These are phyloP conservation scores for Lentinula boryana DNA, from an alignment of 768 basidiomycete species.

Conservation along the genomic window DNA sequence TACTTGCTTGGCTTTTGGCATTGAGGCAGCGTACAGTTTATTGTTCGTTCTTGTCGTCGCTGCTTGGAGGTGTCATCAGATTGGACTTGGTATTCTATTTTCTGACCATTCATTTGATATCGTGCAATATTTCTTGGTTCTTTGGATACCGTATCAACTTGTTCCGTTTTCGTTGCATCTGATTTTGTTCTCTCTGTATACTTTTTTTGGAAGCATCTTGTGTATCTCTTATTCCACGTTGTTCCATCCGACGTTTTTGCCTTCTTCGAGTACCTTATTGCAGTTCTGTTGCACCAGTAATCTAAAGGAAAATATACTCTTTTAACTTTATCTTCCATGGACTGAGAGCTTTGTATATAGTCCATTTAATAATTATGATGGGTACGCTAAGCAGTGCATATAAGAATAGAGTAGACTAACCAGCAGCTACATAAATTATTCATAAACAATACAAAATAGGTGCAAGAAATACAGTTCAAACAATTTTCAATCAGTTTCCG, in stretches of 20 bases:
- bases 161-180: background rate
- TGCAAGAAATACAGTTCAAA: background rate
- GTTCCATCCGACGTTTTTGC: background rate
- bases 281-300: background rate
- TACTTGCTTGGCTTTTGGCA: constrained; percentile 55
- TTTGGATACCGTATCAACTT: constrained; percentile 1
- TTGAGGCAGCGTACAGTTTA: constrained; percentile 1
- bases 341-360: background rate
- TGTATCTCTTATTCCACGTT: background rate
- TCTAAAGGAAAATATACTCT: background rate
- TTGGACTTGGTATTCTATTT: background rate
- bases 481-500: background rate
- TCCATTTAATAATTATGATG: background rate
- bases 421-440: background rate
- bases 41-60: background rate
- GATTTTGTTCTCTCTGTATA: background rate
- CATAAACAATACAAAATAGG: background rate
- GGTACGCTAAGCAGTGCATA: background rate
- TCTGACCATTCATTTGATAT: background rate
- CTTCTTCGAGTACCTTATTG: background rate
- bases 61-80: background rate
- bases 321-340: background rate
- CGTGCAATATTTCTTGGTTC: background rate
- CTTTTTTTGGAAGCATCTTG: background rate
- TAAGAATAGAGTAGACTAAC: background rate